Base-by-base conservation (phyloP, 1,284 basidiomycete species). In the Puccinia hordei region DNA sequence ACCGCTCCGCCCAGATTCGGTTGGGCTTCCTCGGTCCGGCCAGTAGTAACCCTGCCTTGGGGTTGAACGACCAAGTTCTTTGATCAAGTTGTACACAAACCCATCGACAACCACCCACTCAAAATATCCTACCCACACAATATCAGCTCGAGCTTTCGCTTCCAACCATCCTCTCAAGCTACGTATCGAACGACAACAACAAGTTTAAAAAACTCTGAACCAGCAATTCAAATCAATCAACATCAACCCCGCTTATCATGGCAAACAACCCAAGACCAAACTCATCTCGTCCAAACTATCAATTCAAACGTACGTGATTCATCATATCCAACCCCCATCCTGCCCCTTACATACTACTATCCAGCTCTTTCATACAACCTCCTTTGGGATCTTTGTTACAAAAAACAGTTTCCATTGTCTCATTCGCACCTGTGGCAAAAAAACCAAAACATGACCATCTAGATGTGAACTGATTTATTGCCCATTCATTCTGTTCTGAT, bases 241-340 rank as follows among this genome's bases (percentile, higher is more conserved):
- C 33, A 24, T 3, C 35, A n/a, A 41, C n/a, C n/a, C 2, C 17
- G 19, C n/a, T 44, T 41, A 53, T 41, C 46, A 66, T 66, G 74
- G 13, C 74, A 33, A 65, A 38, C 33, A 66, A 49, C 74, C n/a
- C 57, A 38, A 33, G 65, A 69, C 63, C 75, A 13, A 53, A 68
- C 46, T 78, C 75, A 24, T 15, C 63, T 24, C 63, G 75, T 35
- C 65, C 74, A 49, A 57, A 61, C 53, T 78, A 78, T 69, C 75
- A 78, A 69, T 78, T 78, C 63, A 78, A 78, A 69, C 59, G 75
- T 78, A 53, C 27, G 65, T 78, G n/a, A 33, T 41, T 57, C 19
- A 24, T 44, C 38, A 63, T 69, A 27, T 66, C 41, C n/a, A n/a
- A 24, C 24, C 27, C 30, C 1, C 33, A 74, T 41, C 33, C 22